A percentile compares a stretch with the other conserved stretches of the same genome.
phyloP scores from a whole-genome alignment of 345 rosid genomes.

The Hibiscus syriacus region DNA sequence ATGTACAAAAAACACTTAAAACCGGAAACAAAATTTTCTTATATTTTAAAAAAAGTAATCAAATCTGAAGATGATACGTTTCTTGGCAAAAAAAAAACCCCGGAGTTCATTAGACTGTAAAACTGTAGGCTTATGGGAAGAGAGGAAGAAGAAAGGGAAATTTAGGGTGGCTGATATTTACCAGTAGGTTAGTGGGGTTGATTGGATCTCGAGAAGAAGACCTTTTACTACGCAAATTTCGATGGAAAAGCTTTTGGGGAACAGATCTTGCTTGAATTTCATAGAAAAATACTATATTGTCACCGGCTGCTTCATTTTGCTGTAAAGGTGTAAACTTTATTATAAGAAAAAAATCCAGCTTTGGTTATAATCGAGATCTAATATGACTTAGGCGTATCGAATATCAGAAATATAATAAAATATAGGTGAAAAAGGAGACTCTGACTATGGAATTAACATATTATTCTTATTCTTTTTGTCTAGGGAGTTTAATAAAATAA shows the following conservation, averaged over 20 bases:
- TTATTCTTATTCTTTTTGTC: conserved; percentile 8
- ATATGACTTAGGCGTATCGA: too few relatives aligned
- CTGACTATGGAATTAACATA: conserved; percentile 1
- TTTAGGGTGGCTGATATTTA: not conserved
- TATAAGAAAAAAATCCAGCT: not conserved
- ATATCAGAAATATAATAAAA: too few relatives aligned
- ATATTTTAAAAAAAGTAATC: not conserved
- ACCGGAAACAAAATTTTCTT: not conserved
- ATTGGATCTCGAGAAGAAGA: conserved; percentile 71
- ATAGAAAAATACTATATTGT: conserved; percentile 14
- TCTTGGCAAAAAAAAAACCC: too few relatives aligned
- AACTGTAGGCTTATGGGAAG: too few relatives aligned
- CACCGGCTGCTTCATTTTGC: conserved; percentile 13
- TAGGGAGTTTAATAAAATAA: conserved; percentile 22
- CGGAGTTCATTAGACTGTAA: too few relatives aligned
- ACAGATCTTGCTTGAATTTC: conserved; percentile 49
- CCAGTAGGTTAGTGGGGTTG: conserved; percentile 9
- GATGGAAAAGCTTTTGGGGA: conserved; percentile 24
- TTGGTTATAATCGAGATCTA: not conserved
- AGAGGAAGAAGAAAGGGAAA: not conserved
- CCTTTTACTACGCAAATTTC: conserved; percentile 37
- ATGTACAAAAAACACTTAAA: not conserved
- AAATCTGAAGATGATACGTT: not conserved
- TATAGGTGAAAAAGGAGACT: conserved; percentile 10
- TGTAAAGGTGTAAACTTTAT: conserved; percentile 22